Percentiles rank a stretch among this genome's conserved stretches.
These are phyloP conservation scores for Gossypium laxum DNA, from an alignment of 441 rosid species.

Conservation along the genomic window DNA sequence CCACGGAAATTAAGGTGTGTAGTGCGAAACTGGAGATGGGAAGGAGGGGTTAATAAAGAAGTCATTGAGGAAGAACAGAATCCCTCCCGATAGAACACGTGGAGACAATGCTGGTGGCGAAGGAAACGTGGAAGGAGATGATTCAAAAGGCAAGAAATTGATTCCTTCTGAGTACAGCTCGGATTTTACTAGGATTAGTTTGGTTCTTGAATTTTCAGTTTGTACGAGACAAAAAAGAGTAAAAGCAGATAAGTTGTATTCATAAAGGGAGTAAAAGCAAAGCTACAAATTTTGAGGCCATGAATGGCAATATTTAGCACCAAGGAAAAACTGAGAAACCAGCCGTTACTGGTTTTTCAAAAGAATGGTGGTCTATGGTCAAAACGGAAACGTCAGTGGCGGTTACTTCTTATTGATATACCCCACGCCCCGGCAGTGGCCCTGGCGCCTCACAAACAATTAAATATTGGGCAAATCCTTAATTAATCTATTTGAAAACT, in stretches of 20 bases:
- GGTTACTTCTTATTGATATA: neutral
- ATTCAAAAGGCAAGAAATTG: constrained; percentile 1
- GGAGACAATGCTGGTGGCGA: neutral
- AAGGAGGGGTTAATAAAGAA: neutral
- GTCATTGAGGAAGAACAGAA: neutral
- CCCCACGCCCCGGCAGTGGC: neutral
- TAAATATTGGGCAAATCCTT: too few relatives aligned
- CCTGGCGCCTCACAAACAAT: neutral
- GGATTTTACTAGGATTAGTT: constrained; percentile 5
- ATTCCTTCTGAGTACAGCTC: constrained; percentile 1
- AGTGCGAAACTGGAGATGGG: neutral
- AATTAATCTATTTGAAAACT: too few relatives aligned
- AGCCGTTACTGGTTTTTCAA: constrained; percentile 7
- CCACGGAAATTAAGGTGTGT: neutral
- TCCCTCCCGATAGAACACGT: constrained; percentile 5
- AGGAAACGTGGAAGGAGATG: constrained; percentile 10
- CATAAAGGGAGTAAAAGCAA: neutral
- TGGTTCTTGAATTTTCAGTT: neutral
- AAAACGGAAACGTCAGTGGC: neutral
- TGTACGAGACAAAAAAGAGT: constrained; percentile 12
- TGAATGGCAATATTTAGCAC: neutral
- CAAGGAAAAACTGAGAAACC: neutral
- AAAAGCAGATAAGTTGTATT: constrained; percentile 10
- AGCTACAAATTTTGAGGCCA: neutral
- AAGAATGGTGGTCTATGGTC: neutral